Conservation (phyloP, 208 protist genomes). For the Porcisia deanei region DNA sequence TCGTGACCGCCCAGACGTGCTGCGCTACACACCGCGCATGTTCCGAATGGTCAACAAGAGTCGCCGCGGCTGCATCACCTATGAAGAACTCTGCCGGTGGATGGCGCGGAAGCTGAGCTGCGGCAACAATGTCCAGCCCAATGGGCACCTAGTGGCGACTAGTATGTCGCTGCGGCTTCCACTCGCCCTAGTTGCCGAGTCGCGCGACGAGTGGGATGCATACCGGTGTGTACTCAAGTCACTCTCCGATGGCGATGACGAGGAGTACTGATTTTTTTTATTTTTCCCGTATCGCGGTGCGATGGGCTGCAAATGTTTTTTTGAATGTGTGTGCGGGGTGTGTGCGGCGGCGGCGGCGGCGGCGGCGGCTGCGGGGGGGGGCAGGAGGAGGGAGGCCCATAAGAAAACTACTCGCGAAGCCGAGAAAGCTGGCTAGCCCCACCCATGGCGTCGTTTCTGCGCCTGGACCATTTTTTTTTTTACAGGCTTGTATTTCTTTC, state of each 20-base stretch:
- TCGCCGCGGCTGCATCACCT: conserved; percentile 72
- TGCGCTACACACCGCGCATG: conserved; percentile 72
- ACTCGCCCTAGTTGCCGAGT: conserved; percentile 59
- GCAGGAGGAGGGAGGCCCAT: no score
- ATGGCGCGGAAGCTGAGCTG: conserved; percentile 83
- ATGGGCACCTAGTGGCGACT: conserved; percentile 70
- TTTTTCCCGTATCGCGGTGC: background rate
- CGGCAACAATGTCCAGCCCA: conserved; percentile 56
- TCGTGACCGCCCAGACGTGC: conserved; percentile 59
- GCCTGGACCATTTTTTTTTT: no score
- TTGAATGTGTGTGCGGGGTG: background rate
- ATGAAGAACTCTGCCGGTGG: conserved; percentile 87
- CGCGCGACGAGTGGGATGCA: conserved; percentile 54
- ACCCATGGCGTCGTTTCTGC: no score
- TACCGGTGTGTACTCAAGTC: conserved; percentile 53
- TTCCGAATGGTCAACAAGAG: conserved; percentile 84
- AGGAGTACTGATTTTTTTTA: conserved; percentile 34
- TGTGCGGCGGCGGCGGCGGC: background rate
- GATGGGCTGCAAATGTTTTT: no score
- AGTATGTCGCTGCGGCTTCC: conserved; percentile 81
- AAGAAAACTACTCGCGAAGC: no score
- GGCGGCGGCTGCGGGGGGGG: background rate
- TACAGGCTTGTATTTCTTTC: no score
- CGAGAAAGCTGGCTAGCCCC: no score
- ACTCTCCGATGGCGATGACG: conserved; percentile 63